Evolutionary conservation across 2,329 filamentous ascomycete species (phyloP), one percentile per base, ranked within the genome.

Genomic region (Calcarisporium arbuscula): DNA sequence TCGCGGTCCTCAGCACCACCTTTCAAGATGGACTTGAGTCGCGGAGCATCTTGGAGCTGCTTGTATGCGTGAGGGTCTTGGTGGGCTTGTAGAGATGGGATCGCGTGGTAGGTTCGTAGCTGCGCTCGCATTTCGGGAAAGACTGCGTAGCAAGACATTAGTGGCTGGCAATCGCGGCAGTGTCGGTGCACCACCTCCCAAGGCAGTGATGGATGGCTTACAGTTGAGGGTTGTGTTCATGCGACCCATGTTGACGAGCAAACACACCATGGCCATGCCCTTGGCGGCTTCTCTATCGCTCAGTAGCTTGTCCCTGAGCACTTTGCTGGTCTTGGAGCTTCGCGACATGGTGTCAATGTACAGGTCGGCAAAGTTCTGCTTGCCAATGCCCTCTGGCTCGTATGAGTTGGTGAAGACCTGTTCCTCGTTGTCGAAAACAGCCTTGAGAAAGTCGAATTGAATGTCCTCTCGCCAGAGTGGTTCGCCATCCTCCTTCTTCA

Each of bases 161-260:
- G 22, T 10, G 14, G 16, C 22, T n/a, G 19, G 6, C 19, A 16
- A n/a, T 10, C 5, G 15, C n/a, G n/a, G n/a, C n/a, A n/a, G n/a
- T n/a, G n/a, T n/a, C n/a, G n/a, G n/a, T n/a, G 4, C 10, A 25
- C 14, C 4, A 14, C 22, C 10, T 25, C 22, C 3, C 22, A 7
- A 8, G 21, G 37, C 8, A 15, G 36, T 30, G 22, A 37, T 38
- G 34, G 8, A 8, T 8, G 35, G 60, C 79, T 55, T 68, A 95
- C 89, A 96, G 55, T 98, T 98, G 30, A 98, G 70, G 0, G 92
- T 98, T 2, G 92, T 98, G 61, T 98, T 98, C 92, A 98, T 98
- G 44, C 92, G 76, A 39, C 92, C 92, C 44, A 98, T 85, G 54
- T 98, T 98, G 57, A 98, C 92, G 50, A 98, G 67, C 45, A 98